A percentile compares a stretch with the other conserved stretches of the same genome.
Evolutionary conservation across 2,329 filamentous ascomycete genomes (phyloP).

Genomic region (Thyridium curvatum): DNA sequence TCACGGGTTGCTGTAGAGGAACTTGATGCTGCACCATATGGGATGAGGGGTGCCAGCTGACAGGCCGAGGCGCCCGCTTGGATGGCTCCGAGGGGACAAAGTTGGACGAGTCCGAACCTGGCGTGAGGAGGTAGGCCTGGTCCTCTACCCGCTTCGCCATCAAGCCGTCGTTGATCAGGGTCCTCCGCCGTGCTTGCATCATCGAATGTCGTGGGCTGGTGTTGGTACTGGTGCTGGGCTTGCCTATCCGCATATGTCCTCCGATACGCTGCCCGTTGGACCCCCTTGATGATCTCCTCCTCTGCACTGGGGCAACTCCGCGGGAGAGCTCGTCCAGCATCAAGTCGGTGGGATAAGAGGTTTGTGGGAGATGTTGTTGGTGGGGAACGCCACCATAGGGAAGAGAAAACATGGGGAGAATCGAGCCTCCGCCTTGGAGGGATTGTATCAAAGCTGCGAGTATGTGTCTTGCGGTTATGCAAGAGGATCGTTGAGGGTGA

Average conservation of each 20-base stretch:
- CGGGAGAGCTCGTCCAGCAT: slow-evolving; percentile 45
- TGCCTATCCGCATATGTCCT: slow-evolving; percentile 52
- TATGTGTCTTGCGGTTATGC: too few relatives aligned
- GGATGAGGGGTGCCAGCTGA: slow-evolving; percentile 71
- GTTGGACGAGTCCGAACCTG: slow-evolving; percentile 21
- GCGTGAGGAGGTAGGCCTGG: slow-evolving; percentile 31
- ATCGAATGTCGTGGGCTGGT: slow-evolving; percentile 58
- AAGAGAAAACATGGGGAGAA: too few relatives aligned
- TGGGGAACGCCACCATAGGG: slow-evolving; percentile 17
- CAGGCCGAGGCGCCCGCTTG: slow-evolving; percentile 46
- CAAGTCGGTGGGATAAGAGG: slow-evolving; percentile 30
- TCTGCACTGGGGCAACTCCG: slow-evolving; percentile 42
- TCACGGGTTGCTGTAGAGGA: slow-evolving; percentile 23
- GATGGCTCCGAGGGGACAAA: slow-evolving; percentile 22
- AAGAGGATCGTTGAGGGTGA: neutral
- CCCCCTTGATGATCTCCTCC: slow-evolving; percentile 40
- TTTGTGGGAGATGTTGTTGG: slow-evolving; percentile 20
- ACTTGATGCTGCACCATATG: slow-evolving; percentile 27
- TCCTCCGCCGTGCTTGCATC: slow-evolving; percentile 46
- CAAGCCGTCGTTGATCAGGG: slow-evolving; percentile 44
- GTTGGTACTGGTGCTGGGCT: slow-evolving; percentile 57
- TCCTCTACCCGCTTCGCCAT: slow-evolving; percentile 38
- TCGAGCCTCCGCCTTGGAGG: too few relatives aligned
- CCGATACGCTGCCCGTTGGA: slow-evolving; percentile 43
- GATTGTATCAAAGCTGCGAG: too few relatives aligned